Percentiles rank a stretch among this genome's conserved stretches.
Evolutionary conservation across 345 rosid species (phyloP).

Genomic region (Eucalyptus pumila): DNA sequence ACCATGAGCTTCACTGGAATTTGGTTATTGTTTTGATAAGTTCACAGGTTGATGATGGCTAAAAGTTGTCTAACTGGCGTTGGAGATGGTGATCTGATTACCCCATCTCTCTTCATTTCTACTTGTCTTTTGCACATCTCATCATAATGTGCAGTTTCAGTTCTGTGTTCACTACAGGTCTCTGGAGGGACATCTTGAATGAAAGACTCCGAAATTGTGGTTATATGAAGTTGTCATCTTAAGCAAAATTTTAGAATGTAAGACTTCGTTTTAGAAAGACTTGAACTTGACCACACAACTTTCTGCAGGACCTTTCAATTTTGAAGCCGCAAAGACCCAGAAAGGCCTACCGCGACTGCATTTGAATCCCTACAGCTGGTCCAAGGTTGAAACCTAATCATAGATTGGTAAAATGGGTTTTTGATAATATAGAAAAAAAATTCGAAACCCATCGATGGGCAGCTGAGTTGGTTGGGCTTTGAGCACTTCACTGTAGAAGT

Average conservation of each 20-base stretch:
- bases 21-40: not conserved
- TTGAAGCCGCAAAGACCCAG: slow-evolving; percentile 23
- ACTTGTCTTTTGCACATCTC: not conserved
- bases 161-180: not conserved
- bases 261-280: not conserved
- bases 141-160: not conserved
- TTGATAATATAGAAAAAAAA: not conserved
- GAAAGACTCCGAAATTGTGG: not conserved
- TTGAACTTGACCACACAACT: not conserved
- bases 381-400: slow-evolving; percentile 43
- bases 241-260: not conserved
- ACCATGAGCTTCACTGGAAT: not conserved
- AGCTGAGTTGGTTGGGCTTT: too few relatives aligned
- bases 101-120: not conserved
- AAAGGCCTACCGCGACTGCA: slow-evolving; percentile 32
- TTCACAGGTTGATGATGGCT: not conserved
- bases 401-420: not conserved
- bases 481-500: accelerated
- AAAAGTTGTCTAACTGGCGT: not conserved
- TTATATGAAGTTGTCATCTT: not conserved
- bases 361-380: slow-evolving; percentile 80
- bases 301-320: slow-evolving; percentile 79
- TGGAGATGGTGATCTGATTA: not conserved
- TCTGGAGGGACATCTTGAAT: not conserved
- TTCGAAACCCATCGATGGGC: not conserved